Evolutionary conservation across 164 flowering plant species (phyloP), one percentile per base, ranked within the genome.

Genomic region (Dillenia suffruticosa): DNA sequence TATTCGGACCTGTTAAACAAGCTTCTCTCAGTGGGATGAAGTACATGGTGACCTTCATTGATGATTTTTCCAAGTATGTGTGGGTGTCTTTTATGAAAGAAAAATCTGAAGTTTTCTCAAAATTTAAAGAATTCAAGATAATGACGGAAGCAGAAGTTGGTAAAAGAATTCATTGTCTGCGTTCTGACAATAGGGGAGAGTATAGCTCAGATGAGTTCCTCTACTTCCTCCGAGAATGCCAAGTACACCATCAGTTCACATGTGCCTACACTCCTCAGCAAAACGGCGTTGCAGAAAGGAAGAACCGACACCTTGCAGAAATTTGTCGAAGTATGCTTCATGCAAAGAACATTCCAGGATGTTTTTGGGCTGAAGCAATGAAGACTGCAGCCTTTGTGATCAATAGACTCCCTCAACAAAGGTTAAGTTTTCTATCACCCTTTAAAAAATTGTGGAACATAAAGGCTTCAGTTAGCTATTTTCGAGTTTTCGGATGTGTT

Each of bases 361-460:
- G 59, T 0, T 63, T 72, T 68, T 72, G 65, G 72, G 63, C 59
- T 0, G 72, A 68, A 51, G 13, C 10, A 0, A 64, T 63, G 68
- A 58, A 46, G 49, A 69, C 54, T 9, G 44, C 52, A 45, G 64
- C 54, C 6, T 44, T 46, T 12, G 68, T 69, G 50, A 64, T 45
- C 48, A 59, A 69, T 15, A 26, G 64, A 16, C 49, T 69, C 0
- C 72, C 72, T 19, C 68, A 70, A 59, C 47, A 9, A 58, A 70
- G 46, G 56, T 44, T 70, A 9, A 51, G 49, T 3, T 70, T 63
- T 24, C 40, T 19, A 19, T 19, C 50, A 13, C 1, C 50, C 14
- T 48, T 1, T 13, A 0, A 10, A 48, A 48, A 48, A 2, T 48
- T 48, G 0, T 48, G 50, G 50, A 48, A 48, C 50, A 48, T 48